A percentile compares a stretch with the other conserved stretches of the same genome.
These are phyloP conservation scores for Xerocomus minutiporus DNA, from an alignment of 1,284 basidiomycete genomes.

Conservation along the genomic window DNA sequence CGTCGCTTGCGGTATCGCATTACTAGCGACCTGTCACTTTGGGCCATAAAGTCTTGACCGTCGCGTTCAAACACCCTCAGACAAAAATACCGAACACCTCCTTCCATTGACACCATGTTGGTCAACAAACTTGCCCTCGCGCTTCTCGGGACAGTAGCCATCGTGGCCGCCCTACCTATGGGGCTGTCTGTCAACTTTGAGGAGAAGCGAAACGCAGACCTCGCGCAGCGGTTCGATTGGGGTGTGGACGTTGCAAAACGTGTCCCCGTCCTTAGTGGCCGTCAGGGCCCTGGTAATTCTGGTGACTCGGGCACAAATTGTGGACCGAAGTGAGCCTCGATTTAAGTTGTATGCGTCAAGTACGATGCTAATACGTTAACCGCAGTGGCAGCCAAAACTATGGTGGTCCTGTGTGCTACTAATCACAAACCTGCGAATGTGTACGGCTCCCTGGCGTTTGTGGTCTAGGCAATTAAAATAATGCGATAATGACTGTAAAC, in stretches of 20 bases:
- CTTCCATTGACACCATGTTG: slow-evolving; percentile 1
- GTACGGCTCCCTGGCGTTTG: too few species aligned
- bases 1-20: too few species aligned
- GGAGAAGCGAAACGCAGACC: neutral
- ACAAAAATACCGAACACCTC: too few species aligned
- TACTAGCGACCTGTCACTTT: too few species aligned
- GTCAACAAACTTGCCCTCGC: neutral
- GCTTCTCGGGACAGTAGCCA: neutral
- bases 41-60: too few species aligned
- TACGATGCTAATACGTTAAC: neutral
- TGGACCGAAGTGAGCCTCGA: neutral
- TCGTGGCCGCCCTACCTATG: neutral
- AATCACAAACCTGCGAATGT: too few species aligned
- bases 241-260: neutral
- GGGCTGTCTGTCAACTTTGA: neutral
- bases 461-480: too few species aligned
- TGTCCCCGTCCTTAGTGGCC: neutral
- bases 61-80: too few species aligned
- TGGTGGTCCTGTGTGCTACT: too few species aligned
- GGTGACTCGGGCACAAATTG: neutral
- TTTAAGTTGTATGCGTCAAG: neutral
- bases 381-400: too few species aligned
- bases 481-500: too few species aligned
- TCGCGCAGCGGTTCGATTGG: neutral
- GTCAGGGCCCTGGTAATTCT: neutral